Conservation (phyloP, 352 stramenopile species). For the Globisporangium viniferum region DNA sequence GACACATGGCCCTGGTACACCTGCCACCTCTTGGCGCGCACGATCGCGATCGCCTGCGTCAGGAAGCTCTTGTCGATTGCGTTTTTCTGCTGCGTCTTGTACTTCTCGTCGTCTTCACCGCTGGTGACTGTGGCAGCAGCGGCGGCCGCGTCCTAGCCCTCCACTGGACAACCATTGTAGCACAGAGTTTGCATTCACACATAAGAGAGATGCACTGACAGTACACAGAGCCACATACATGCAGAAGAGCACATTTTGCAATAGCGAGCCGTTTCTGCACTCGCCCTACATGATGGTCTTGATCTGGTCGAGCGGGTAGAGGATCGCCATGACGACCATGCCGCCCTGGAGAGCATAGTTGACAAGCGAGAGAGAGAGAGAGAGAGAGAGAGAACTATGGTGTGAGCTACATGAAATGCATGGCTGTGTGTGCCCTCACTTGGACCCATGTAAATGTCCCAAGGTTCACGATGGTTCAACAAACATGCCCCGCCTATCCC, state of each 20-base stretch:
- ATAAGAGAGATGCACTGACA: background rate
- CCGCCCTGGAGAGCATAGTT: constrained; percentile 29
- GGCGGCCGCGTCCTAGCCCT: constrained; percentile 21
- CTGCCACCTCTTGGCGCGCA: constrained; percentile 62
- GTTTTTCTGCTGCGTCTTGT: constrained; percentile 1
- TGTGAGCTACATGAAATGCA: background rate
- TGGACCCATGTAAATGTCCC: background rate
- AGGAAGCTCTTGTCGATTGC: constrained; percentile 30
- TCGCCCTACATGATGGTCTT: constrained; percentile 85
- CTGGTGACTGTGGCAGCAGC: constrained; percentile 3
- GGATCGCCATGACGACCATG: constrained; percentile 71
- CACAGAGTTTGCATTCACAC: background rate
- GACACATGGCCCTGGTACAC: constrained; percentile 80
- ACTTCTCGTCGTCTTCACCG: background rate
- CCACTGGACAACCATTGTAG: constrained; percentile 18
- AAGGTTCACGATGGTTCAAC: background rate
- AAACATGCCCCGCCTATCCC: background rate
- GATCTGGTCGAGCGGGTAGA: constrained; percentile 87
- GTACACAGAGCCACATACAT: background rate
- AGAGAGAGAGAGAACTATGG: background rate
- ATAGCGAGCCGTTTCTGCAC: background rate
- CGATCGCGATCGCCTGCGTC: constrained; percentile 40
- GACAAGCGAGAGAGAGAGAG: background rate
- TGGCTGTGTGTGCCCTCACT: background rate
- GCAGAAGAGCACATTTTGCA: background rate